Percentiles rank a stretch among this genome's conserved stretches.
These are phyloP conservation scores for Tricholoma flavovirens DNA, from an alignment of 768 basidiomycete species.

Conservation along the genomic window DNA sequence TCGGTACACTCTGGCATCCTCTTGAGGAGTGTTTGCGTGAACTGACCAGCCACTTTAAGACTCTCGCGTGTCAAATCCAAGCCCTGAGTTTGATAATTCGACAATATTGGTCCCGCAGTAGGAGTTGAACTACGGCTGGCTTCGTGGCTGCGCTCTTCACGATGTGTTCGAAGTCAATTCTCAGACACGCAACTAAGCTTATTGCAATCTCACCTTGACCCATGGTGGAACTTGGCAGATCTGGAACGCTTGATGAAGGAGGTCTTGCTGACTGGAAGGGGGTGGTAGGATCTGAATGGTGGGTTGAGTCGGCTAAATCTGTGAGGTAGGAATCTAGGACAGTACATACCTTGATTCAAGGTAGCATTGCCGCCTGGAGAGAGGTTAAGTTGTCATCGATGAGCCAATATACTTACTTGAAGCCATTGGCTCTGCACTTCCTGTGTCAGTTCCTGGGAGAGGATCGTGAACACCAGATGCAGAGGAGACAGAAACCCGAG, in stretches of 20 bases:
- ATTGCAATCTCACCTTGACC: not conserved
- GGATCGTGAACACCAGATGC: not conserved
- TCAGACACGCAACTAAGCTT: not conserved
- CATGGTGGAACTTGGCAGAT: not conserved
- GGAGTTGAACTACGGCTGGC: no score
- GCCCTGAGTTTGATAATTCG: not conserved
- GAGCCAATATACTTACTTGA: not conserved
- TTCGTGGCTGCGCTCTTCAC: not conserved
- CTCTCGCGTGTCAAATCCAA: not conserved
- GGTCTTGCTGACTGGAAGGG: not conserved
- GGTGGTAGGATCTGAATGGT: not conserved
- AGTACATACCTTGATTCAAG: not conserved
- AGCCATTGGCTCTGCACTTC: not conserved
- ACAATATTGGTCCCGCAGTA: not conserved
- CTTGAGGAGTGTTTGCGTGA: not conserved
- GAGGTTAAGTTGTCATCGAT: not conserved
- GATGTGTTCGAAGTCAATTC: not conserved
- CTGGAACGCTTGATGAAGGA: not conserved
- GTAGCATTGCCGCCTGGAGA: not conserved
- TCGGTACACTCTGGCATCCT: not conserved
- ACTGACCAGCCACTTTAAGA: not conserved
- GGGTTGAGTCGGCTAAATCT: not conserved
- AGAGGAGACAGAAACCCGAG: not conserved
- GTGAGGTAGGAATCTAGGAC: not conserved
- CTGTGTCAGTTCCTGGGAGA: not conserved